Evolutionary conservation across 2,329 filamentous ascomycete genomes (phyloP), one percentile per base, ranked within the genome.

Genomic region (Talaromyces sp.): DNA sequence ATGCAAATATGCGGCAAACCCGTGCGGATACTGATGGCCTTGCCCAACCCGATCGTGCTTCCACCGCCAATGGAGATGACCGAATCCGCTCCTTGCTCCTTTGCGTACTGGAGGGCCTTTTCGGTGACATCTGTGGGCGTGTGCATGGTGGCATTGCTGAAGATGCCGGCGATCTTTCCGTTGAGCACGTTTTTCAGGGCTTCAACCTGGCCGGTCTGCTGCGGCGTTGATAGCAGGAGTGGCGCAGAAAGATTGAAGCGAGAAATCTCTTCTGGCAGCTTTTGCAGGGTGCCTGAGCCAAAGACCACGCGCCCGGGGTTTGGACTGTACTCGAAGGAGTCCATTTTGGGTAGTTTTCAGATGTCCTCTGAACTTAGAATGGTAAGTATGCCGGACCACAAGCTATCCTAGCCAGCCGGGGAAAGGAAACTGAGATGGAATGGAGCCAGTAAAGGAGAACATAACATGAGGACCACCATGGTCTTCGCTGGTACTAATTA

Each of bases 41-140:
- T 86, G 4, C 84, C 83, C n/a, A 88, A 73, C 0, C 86, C 85
- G 57, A 84, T 84, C 0, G 85, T 86, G 58, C 83, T 86, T 29
- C 84, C 84, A 56, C 85, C 85, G 5, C 86, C 86, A 62, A 88
- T 82, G 46, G 83, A 86, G 51, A 87, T 75, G 43, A 87, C 72
- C 27, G 78, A 79, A 68, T 87, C 85, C 4, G 82, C 82, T 3
- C 71, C 72, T 17, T 76, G 70, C 0, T 73, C 70, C 58, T 75
- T 73, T 0, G 80, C 75, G 59, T 80, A 79, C 2, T 74, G 72
- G n/a, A 86, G 65, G 0, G 85, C 85, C 66, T 80, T 78, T 21
- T 86, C 80, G 2, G 85, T 87, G 59, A 87, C 73, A 62, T 82
- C 68, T 4, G 76, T 80, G 1, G 84, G 86, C 0, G 85, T 88